These are phyloP conservation scores for Echites panduratus DNA, from an alignment of 257 asterid genomes.

Conservation along the genomic window DNA sequence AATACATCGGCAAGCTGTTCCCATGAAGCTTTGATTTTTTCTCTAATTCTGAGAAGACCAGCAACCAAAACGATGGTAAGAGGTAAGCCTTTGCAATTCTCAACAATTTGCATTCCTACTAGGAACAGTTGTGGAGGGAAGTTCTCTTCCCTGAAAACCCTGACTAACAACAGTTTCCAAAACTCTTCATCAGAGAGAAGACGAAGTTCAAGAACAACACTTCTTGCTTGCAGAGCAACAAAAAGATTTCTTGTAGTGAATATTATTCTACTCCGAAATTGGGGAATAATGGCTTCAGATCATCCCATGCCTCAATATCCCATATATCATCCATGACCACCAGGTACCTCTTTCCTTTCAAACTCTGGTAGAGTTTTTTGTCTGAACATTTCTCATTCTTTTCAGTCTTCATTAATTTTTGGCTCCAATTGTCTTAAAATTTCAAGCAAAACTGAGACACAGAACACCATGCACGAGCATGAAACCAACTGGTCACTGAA, in stretches of 20 bases:
- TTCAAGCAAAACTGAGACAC: constrained; percentile 8
- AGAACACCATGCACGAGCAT: constrained; percentile 4
- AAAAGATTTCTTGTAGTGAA: neutral
- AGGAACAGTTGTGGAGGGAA: constrained; percentile 6
- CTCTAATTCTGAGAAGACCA: constrained; percentile 4
- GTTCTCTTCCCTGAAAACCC: neutral
- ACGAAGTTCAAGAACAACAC: neutral
- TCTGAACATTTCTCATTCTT: neutral
- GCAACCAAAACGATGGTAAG: neutral
- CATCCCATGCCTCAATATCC: neutral
- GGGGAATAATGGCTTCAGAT: neutral
- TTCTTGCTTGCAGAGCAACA: neutral
- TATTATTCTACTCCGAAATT: constrained; percentile 1
- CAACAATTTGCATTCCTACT: neutral
- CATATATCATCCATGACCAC: constrained; percentile 6
- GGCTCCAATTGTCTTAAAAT: neutral
- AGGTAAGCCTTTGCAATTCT: constrained; percentile 12
- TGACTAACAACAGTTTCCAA: constrained; percentile 10
- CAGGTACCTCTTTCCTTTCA: neutral
- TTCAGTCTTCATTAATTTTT: neutral
- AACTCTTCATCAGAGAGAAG: constrained; percentile 2
- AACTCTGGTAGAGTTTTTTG: neutral
- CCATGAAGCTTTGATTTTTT: neutral
- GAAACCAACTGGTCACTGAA: neutral
- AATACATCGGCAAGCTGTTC: neutral